phyloP scores from a whole-genome alignment of 2,329 filamentous ascomycete genomes.

The Exserohilum rostratum region DNA sequence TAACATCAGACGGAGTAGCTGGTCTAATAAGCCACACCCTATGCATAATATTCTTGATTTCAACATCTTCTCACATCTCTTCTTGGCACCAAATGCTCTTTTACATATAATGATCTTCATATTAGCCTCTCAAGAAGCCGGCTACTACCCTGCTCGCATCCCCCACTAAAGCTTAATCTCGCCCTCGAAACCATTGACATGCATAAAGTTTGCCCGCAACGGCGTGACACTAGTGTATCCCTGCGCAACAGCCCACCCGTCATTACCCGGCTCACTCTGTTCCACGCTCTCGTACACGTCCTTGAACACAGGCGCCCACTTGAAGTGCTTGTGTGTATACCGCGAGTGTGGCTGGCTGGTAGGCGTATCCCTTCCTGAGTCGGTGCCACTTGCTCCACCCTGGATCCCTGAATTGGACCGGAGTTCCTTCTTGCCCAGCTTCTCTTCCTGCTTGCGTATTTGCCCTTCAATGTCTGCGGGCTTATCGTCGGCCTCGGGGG shows the following conservation, averaged over 20 bases:
- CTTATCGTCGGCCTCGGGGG: conserved; percentile 63
- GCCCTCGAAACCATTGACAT: conserved; percentile 49
- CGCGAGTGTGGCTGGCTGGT: conserved; percentile 47
- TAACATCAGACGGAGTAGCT: too few relatives aligned
- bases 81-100: too few relatives aligned
- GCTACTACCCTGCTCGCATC: not conserved
- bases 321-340: conserved; percentile 86
- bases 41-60: not conserved
- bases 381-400: conserved; percentile 27
- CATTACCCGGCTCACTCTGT: conserved; percentile 77
- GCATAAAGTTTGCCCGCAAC: conserved; percentile 90
- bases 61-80: not conserved
- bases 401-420: conserved; percentile 23
- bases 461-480: conserved; percentile 72
- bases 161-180: conserved; percentile 37
- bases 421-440: conserved; percentile 52
- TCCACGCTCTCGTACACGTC: conserved; percentile 91
- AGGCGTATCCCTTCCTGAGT: conserved; percentile 41
- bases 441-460: conserved; percentile 69
- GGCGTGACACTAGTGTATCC: conserved; percentile 90
- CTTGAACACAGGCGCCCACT: conserved; percentile 86
- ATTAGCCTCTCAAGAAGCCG: too few relatives aligned
- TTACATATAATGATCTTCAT: not conserved
- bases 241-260: conserved; percentile 91
- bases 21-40: too few relatives aligned